These are phyloP conservation scores for Sphaerosporella brunnea DNA, from an alignment of 495 filamentous ascomycete species.

Conservation along the genomic window DNA sequence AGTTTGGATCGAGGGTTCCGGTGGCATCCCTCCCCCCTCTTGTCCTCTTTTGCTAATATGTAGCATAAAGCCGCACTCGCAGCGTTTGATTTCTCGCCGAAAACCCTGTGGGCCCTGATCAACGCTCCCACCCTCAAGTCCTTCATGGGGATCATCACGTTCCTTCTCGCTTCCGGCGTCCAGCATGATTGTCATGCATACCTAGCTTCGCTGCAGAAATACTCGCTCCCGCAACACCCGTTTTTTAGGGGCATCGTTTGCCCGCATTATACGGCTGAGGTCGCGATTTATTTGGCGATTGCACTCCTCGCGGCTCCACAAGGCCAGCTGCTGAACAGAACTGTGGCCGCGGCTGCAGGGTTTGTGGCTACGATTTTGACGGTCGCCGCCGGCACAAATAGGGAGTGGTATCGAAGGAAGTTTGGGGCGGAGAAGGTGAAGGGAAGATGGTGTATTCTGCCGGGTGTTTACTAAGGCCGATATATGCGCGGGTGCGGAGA, in stretches of 20 bases:
- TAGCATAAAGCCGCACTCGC: slow-evolving; percentile 17
- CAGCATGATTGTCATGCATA: slow-evolving; percentile 72
- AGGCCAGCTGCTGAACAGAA: slow-evolving; percentile 47
- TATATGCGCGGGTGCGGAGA: too few species aligned
- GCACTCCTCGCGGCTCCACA: slow-evolving; percentile 53
- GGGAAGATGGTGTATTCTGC: slow-evolving; percentile 36
- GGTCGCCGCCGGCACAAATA: slow-evolving; percentile 58
- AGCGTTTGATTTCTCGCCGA: neutral
- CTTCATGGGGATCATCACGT: slow-evolving; percentile 42
- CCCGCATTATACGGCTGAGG: slow-evolving; percentile 87
- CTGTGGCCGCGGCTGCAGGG: slow-evolving; percentile 44
- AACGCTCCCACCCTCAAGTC: slow-evolving; percentile 39
- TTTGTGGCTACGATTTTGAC: slow-evolving; percentile 72
- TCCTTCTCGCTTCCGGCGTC: slow-evolving; percentile 54
- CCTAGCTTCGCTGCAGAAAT: slow-evolving; percentile 64
- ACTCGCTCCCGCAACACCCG: slow-evolving; percentile 51
- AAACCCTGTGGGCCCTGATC: slow-evolving; percentile 17
- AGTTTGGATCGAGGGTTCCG: slow-evolving; percentile 72
- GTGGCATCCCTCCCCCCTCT: slow-evolving; percentile 31
- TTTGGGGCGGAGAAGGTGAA: slow-evolving; percentile 55
- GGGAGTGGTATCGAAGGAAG: slow-evolving; percentile 59
- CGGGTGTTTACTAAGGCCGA: slow-evolving; percentile 32
- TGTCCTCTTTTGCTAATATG: slow-evolving; percentile 1
- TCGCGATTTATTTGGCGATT: slow-evolving; percentile 63
- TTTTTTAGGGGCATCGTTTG: slow-evolving; percentile 51